Evolutionary conservation across 306 rosid genomes (phyloP).

Genomic region (Purshia tridentata): DNA sequence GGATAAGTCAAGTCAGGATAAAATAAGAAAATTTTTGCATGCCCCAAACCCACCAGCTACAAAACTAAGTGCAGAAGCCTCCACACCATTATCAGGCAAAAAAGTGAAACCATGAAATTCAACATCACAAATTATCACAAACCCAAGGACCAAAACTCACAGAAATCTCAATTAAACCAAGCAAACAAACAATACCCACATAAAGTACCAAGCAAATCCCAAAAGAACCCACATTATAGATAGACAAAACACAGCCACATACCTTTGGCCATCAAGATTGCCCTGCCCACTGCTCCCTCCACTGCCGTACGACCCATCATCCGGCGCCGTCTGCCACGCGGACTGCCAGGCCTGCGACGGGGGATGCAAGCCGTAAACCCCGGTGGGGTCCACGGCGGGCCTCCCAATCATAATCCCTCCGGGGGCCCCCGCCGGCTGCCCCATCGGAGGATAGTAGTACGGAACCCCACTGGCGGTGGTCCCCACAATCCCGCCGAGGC

Average conservation of each 20-base stretch:
- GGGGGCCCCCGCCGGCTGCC: constrained; percentile 66
- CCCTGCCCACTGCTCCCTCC: constrained; percentile 69
- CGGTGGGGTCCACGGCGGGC: constrained; percentile 85
- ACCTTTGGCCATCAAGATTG: constrained; percentile 83
- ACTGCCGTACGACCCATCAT: constrained; percentile 63
- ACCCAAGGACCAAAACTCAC: not conserved
- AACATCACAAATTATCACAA: not conserved
- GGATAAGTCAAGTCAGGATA: not conserved
- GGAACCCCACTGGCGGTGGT: constrained; percentile 82
- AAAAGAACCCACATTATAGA: not conserved
- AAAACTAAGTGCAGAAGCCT: not conserved
- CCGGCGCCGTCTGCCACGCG: constrained; percentile 74
- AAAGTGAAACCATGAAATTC: not conserved
- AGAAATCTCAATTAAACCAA: not conserved
- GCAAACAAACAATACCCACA: not conserved
- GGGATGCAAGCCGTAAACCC: constrained; percentile 68
- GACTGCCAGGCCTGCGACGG: constrained; percentile 99
- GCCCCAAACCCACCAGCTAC: not conserved
- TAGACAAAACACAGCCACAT: not conserved
- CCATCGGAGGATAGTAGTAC: constrained; percentile 82
- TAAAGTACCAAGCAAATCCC: not conserved
- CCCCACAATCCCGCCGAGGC: constrained; percentile 51
- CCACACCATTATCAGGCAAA: too few species aligned
- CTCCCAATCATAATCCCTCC: constrained; percentile 84
- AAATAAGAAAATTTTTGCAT: not conserved